Conservation (phyloP, 2,329 filamentous ascomycete genomes). For the Pyrenochaeta sp. region DNA sequence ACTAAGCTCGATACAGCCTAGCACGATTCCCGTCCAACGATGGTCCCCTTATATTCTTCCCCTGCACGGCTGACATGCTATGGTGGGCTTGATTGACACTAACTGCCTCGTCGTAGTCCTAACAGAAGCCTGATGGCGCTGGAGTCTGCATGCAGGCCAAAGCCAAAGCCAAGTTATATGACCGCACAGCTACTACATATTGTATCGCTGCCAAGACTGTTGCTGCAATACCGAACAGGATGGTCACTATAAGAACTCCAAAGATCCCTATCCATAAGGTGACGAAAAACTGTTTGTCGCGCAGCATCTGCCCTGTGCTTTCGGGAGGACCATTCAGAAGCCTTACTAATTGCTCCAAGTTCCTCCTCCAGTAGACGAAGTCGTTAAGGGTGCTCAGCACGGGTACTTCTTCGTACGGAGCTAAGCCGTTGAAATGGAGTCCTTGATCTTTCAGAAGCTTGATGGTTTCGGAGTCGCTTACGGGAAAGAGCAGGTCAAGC, state of each 20-base stretch:
- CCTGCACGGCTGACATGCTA: too few relatives aligned
- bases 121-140: neutral
- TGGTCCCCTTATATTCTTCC: too few relatives aligned
- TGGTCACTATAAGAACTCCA: slow-evolving; percentile 16
- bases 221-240: slow-evolving; percentile 16
- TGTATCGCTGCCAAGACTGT: slow-evolving; percentile 19
- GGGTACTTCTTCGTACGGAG: neutral
- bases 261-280: slow-evolving; percentile 16
- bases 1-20: too few relatives aligned
- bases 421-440: slow-evolving; percentile 2
- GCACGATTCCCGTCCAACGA: too few relatives aligned
- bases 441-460: slow-evolving; percentile 10
- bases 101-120: too few relatives aligned
- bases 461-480: slow-evolving; percentile 14
- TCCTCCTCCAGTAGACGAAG: slow-evolving; percentile 15
- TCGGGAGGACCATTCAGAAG: slow-evolving; percentile 14
- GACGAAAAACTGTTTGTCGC: slow-evolving; percentile 11
- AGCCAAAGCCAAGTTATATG: slow-evolving; percentile 15
- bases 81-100: too few relatives aligned
- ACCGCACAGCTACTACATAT: slow-evolving; percentile 15
- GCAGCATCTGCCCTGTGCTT: slow-evolving; percentile 8
- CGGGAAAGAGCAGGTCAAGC: slow-evolving; percentile 22
- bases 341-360: slow-evolving; percentile 4
- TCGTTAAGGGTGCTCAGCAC: slow-evolving; percentile 7
- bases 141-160: slow-evolving; percentile 11